Conservation (phyloP, 495 filamentous ascomycete genomes). For the Hamigera avellanea region DNA sequence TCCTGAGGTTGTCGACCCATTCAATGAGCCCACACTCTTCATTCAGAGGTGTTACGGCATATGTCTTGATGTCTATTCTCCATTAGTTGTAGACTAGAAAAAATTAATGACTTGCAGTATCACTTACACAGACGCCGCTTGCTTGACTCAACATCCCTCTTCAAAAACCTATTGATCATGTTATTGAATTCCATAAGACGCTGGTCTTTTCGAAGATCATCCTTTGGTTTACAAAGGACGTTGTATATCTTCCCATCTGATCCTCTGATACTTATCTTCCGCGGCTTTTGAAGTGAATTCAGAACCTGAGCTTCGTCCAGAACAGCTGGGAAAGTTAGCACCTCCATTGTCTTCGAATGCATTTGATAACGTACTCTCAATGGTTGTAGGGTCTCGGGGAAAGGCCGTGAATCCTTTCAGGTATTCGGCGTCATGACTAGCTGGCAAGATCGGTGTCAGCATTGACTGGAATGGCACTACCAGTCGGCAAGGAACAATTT, state of each 20-base stretch:
- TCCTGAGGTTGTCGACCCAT: constrained; percentile 96
- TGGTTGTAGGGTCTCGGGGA: constrained; percentile 50
- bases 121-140: constrained; percentile 59
- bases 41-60: constrained; percentile 90
- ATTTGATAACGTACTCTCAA: constrained; percentile 29
- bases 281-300: constrained; percentile 81
- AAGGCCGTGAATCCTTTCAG: constrained; percentile 74
- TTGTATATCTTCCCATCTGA: constrained; percentile 82
- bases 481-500: constrained; percentile 65
- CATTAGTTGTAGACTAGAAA: constrained; percentile 8
- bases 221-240: constrained; percentile 92
- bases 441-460: constrained; percentile 71
- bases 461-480: constrained; percentile 82
- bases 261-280: constrained; percentile 78
- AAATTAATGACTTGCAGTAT: background rate
- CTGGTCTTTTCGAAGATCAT: constrained; percentile 93
- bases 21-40: constrained; percentile 97
- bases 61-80: constrained; percentile 76
- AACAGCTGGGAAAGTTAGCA: constrained; percentile 41
- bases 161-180: constrained; percentile 91
- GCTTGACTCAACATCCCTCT: constrained; percentile 81
- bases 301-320: constrained; percentile 80
- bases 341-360: constrained; percentile 20
- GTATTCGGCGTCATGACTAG: constrained; percentile 53
- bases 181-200: constrained; percentile 98